phyloP scores from a whole-genome alignment of 768 basidiomycete species.

The Porpolomopsis calyptriformis region DNA sequence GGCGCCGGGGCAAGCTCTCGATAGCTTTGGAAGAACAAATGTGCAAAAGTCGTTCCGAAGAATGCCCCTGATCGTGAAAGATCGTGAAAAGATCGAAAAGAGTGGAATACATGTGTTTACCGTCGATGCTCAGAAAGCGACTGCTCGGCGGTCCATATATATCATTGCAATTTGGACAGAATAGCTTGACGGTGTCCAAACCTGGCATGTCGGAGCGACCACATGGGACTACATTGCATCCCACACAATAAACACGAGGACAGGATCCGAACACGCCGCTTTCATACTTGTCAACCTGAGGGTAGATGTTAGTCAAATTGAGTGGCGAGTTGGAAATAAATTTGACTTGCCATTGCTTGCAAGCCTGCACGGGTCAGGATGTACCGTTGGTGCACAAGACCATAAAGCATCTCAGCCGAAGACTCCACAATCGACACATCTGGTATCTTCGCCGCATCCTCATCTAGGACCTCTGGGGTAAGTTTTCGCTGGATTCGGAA shows the following conservation, averaged over 20 bases:
- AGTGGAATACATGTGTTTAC: conserved; percentile 30
- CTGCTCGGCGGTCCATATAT: conserved; percentile 93
- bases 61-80: conserved; percentile 63
- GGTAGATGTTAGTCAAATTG: conserved; percentile 8
- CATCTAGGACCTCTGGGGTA: conserved; percentile 39
- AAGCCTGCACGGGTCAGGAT: conserved; percentile 91
- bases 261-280: conserved; percentile 83
- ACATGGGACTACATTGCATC: conserved; percentile 84
- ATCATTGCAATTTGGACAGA: conserved; percentile 96
- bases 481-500: conserved; percentile 1
- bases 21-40: conserved; percentile 97
- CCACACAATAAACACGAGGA: conserved; percentile 89
- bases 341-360: conserved; percentile 72
- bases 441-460: conserved; percentile 91
- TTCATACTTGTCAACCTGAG: conserved; percentile 93
- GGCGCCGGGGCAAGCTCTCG: conserved; percentile 90
- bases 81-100: conserved; percentile 8
- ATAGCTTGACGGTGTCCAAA: conserved; percentile 94
- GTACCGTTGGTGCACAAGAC: conserved; percentile 94
- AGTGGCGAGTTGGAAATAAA: conserved; percentile 9
- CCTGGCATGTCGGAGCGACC: conserved; percentile 94
- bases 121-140: conserved; percentile 92
- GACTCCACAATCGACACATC: conserved; percentile 98
- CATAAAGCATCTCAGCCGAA: conserved; percentile 94
- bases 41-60: conserved; percentile 98